phyloP scores from a whole-genome alignment of 2,329 filamentous ascomycete species.

The Colletotrichum sp. region DNA sequence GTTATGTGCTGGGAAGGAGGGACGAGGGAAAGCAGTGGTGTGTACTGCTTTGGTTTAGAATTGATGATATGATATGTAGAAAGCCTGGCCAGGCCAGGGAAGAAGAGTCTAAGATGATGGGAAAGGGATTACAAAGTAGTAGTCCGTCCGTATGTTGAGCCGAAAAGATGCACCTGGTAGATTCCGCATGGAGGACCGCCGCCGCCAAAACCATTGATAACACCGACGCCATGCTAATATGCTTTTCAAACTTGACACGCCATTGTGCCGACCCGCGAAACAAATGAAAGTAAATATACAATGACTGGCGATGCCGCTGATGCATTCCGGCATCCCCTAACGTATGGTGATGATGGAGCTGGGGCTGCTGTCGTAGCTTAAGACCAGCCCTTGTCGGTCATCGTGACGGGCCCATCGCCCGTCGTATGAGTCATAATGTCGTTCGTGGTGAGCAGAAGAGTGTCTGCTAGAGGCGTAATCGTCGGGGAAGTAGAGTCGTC shows the following conservation, averaged over 20 bases:
- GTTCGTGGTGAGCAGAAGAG: constrained; percentile 6
- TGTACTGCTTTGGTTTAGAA: neutral
- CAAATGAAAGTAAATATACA: constrained; percentile 7
- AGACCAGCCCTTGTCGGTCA: neutral
- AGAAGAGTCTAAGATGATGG: neutral
- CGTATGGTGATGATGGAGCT: constrained; percentile 33
- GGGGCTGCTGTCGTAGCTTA: constrained; percentile 5
- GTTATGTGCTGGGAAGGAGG: neutral
- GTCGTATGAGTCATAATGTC: constrained; percentile 18
- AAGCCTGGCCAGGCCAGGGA: neutral
- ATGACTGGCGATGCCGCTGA: neutral
- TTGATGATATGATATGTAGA: neutral
- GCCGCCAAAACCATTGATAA: neutral
- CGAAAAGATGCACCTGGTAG: constrained; percentile 5
- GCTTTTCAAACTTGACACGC: neutral
- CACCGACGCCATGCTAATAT: constrained; percentile 20
- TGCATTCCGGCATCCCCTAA: constrained; percentile 25
- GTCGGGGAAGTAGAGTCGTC: neutral
- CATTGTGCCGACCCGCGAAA: neutral
- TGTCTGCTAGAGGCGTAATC: neutral
- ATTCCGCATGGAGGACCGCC: neutral
- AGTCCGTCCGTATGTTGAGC: neutral
- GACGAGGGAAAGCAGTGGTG: neutral
- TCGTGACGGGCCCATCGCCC: constrained; percentile 2
- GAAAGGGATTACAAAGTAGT: constrained; percentile 5